These are phyloP conservation scores for Obba rivulosa DNA, from an alignment of 768 basidiomycete species.

Conservation along the genomic window DNA sequence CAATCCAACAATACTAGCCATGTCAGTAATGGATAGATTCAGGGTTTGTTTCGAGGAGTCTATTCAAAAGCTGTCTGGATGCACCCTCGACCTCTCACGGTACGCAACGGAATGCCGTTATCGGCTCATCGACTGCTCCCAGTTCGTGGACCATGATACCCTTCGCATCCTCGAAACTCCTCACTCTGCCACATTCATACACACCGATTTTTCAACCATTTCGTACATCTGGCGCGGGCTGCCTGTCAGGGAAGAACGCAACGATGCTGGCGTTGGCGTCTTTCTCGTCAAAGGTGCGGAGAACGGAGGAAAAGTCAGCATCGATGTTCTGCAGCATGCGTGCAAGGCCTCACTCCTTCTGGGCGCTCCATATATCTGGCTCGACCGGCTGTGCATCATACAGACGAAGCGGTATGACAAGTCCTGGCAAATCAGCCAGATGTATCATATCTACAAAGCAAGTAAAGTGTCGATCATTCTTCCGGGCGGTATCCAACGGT, in stretches of 20 bases:
- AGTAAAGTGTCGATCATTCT: slow-evolving; percentile 11
- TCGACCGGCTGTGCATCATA: slow-evolving; percentile 19
- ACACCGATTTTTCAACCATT: slow-evolving; percentile 1
- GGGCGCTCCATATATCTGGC: slow-evolving; percentile 12
- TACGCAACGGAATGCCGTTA: background rate
- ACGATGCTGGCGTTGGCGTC: background rate
- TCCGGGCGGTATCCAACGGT: slow-evolving; percentile 13
- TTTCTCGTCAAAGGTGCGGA: slow-evolving; percentile 8
- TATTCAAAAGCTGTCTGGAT: no score
- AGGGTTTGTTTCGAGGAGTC: no score
- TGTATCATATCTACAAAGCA: slow-evolving; percentile 14
- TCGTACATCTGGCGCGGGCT: slow-evolving; percentile 11
- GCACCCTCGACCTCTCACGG: background rate
- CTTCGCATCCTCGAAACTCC: slow-evolving; percentile 6
- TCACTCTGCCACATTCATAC: background rate
- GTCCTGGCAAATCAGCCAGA: slow-evolving; percentile 14
- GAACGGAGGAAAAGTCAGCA: slow-evolving; percentile 9
- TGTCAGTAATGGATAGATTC: no score
- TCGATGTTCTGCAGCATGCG: slow-evolving; percentile 6
- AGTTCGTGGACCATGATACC: background rate
- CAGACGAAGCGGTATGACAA: slow-evolving; percentile 18
- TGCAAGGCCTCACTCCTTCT: slow-evolving; percentile 4
- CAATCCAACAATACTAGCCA: no score
- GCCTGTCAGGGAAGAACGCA: background rate
- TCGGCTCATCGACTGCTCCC: slow-evolving; percentile 6